Conservation (phyloP, 495 filamentous ascomycete species). For the Xylaria scruposa region DNA sequence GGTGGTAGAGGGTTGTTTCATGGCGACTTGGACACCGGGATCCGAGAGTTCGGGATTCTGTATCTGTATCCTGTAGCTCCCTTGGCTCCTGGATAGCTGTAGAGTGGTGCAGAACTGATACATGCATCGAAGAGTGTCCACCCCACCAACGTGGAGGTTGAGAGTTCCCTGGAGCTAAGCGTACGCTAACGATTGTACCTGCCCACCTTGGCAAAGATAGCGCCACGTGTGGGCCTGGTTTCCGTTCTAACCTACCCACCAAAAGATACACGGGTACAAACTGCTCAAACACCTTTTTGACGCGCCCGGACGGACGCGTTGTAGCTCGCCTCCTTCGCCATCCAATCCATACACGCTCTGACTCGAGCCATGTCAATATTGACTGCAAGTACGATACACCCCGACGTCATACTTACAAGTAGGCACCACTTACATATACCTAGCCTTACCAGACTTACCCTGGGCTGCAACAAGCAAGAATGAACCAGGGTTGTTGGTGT, state of each 20-base stretch:
- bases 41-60: constrained; percentile 16
- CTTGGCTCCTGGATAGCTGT: background rate
- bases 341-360: background rate
- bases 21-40: constrained; percentile 10
- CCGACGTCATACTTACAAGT: constrained; percentile 1
- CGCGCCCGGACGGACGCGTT: constrained; percentile 17
- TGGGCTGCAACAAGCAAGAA: constrained; percentile 3
- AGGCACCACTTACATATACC: background rate
- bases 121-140: background rate
- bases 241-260: background rate
- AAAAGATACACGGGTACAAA: background rate
- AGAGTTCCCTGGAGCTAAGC: background rate
- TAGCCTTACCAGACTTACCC: background rate
- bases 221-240: constrained; percentile 10
- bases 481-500: background rate
- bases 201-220: background rate
- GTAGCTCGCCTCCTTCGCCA: background rate
- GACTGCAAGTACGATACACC: background rate
- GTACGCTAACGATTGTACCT: background rate
- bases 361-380: constrained; percentile 13
- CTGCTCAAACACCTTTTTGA: background rate
- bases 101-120: constrained; percentile 16
- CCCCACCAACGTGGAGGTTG: background rate
- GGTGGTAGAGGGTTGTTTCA: constrained; percentile 17
- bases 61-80: background rate